phyloP scores from a whole-genome alignment of 1,284 basidiomycete species.

The Boletus sp. region DNA sequence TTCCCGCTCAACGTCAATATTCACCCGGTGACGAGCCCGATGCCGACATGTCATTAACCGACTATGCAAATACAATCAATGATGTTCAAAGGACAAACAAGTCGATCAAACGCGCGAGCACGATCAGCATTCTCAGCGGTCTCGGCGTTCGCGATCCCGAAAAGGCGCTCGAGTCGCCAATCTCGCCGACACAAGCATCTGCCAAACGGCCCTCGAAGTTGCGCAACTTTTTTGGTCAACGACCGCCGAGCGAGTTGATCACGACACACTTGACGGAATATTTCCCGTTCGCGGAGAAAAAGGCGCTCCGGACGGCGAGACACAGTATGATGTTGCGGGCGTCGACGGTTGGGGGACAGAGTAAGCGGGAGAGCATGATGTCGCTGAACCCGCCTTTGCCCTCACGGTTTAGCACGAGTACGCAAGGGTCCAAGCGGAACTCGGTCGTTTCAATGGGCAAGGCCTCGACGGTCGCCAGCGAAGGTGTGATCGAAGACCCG shows the following conservation, averaged over 20 bases:
- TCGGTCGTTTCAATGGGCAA: conserved; percentile 50
- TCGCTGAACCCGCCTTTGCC: conserved; percentile 42
- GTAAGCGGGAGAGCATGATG: conserved; percentile 47
- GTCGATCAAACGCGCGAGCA: conserved; percentile 87
- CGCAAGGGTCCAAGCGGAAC: conserved; percentile 55
- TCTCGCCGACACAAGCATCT: conserved; percentile 36
- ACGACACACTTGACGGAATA: conserved; percentile 94
- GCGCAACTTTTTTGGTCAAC: conserved; percentile 97
- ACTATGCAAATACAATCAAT: conserved; percentile 7
- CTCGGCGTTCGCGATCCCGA: conserved; percentile 78
- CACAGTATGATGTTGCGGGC: conserved; percentile 73
- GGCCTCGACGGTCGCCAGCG: conserved; percentile 25
- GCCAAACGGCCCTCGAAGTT: conserved; percentile 64
- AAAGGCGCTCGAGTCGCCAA: conserved; percentile 50
- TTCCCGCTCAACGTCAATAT: conserved; percentile 18
- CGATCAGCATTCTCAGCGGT: conserved; percentile 90
- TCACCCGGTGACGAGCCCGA: conserved; percentile 39
- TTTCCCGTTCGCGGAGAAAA: conserved; percentile 92
- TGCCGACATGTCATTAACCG: conserved; percentile 35
- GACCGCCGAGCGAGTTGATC: conserved; percentile 95
- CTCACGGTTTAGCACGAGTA: conserved; percentile 68
- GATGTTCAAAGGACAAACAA: conserved; percentile 41
- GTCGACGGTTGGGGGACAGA: conserved; percentile 31
- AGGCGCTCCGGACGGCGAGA: conserved; percentile 78
- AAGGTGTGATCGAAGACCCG: conserved; percentile 31